phyloP scores from a whole-genome alignment of 805 yeast genomes.

The Ogataea polymorpha region DNA sequence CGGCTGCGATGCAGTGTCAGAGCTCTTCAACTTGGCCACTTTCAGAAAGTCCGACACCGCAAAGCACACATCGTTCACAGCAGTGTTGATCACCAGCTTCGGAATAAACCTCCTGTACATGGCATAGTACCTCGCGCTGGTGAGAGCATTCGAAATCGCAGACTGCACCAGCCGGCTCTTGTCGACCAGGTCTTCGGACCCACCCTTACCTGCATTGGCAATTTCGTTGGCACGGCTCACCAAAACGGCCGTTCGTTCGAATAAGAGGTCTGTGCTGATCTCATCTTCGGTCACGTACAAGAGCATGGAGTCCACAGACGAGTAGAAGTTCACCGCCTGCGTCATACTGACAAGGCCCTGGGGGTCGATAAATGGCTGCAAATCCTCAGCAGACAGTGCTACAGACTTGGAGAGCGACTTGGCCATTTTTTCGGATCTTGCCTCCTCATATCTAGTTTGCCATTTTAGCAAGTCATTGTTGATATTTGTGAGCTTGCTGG shows the following conservation, averaged over 20 bases:
- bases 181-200: constrained; percentile 26
- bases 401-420: constrained; percentile 10
- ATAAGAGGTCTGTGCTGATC: constrained; percentile 39
- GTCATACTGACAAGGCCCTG: constrained; percentile 45
- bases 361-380: constrained; percentile 13
- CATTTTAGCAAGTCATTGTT: constrained; percentile 37
- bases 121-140: constrained; percentile 72
- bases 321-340: constrained; percentile 35
- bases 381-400: constrained; percentile 5
- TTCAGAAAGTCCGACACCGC: constrained; percentile 60
- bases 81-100: constrained; percentile 64
- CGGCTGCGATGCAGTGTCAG: constrained; percentile 3
- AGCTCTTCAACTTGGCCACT: constrained; percentile 42
- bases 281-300: constrained; percentile 22
- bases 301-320: constrained; percentile 46
- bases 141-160: constrained; percentile 69
- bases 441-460: constrained; percentile 49
- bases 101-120: constrained; percentile 66
- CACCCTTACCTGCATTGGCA: constrained; percentile 36
- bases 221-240: constrained; percentile 41
- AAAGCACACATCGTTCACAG: constrained; percentile 71
- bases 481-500: constrained; percentile 10
- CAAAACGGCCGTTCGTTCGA: constrained; percentile 49
- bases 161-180: constrained; percentile 53
- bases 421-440: constrained; percentile 31